These are phyloP conservation scores for Bondarzewia mesenterica DNA, from an alignment of 1,284 basidiomycete genomes.

Conservation along the genomic window DNA sequence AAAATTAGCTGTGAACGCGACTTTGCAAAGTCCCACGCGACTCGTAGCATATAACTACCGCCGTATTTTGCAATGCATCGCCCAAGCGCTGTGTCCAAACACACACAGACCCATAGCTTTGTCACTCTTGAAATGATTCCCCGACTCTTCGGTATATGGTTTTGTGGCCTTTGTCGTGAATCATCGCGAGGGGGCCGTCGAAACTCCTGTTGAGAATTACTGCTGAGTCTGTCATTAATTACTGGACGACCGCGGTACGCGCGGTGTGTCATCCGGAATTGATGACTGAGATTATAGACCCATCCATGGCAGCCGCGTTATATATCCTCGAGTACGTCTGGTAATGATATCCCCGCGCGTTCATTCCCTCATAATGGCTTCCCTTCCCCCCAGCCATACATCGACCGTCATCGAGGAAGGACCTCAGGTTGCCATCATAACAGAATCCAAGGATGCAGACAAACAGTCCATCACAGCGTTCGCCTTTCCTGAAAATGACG, in stretches of 20 bases:
- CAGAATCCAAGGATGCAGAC: background rate
- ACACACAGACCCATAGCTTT: too few species aligned
- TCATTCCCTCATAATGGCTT: background rate
- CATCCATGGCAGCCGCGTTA: background rate
- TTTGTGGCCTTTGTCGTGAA: background rate
- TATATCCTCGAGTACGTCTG: background rate
- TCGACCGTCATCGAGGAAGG: slow-evolving; percentile 6
- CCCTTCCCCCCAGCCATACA: slow-evolving; percentile 5
- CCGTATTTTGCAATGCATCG: too few species aligned
- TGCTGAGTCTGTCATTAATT: too few species aligned
- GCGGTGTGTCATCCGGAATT: too few species aligned
- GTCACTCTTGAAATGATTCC: background rate
- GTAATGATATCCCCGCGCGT: slow-evolving; percentile 2
- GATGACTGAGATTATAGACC: background rate
- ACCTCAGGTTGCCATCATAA: background rate
- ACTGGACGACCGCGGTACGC: too few species aligned
- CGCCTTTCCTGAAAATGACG: slow-evolving; percentile 13
- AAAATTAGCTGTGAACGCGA: too few species aligned
- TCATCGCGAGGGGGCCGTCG: background rate
- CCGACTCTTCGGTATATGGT: background rate
- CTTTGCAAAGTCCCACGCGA: too few species aligned
- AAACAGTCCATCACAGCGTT: background rate
- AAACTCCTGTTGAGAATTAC: background rate
- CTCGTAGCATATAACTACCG: too few species aligned
- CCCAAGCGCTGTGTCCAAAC: too few species aligned